Evolutionary conservation across 106 monocot species (phyloP).

Genomic region (Platanthera zijinensis): DNA sequence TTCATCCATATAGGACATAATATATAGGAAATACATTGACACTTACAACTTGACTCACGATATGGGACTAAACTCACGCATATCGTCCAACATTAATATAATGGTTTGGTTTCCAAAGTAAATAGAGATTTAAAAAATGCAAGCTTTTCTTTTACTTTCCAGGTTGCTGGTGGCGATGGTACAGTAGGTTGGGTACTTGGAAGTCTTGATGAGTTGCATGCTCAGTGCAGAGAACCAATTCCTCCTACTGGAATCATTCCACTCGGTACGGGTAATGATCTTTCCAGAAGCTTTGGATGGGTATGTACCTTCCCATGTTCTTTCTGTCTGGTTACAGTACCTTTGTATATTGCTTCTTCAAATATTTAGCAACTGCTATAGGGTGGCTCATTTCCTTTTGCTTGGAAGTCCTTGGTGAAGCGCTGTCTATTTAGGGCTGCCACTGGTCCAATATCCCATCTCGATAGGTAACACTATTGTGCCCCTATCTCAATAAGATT

Average conservation of each 20-base stretch:
- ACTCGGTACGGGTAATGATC: conserved; percentile 98
- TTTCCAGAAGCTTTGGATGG: conserved; percentile 96
- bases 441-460: conserved; percentile 51
- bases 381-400: conserved; percentile 97
- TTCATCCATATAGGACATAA: no score
- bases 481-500: background rate
- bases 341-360: background rate
- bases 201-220: conserved; percentile 67
- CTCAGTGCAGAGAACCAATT: conserved; percentile 58
- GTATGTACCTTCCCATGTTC: conserved; percentile 27
- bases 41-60: no score
- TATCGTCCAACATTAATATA: no score
- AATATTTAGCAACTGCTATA: conserved; percentile 20
- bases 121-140: no score
- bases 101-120: no score
- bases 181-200: conserved; percentile 97
- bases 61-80: no score
- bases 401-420: conserved; percentile 82
- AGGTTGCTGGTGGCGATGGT: conserved; percentile 99
- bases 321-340: background rate
- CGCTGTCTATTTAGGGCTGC: conserved; percentile 46
- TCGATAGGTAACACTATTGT: conserved; percentile 61
- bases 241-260: conserved; percentile 95
- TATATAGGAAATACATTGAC: no score
- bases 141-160: background rate